phyloP scores from a whole-genome alignment of 441 rosid genomes.

The Kokia cookei region DNA sequence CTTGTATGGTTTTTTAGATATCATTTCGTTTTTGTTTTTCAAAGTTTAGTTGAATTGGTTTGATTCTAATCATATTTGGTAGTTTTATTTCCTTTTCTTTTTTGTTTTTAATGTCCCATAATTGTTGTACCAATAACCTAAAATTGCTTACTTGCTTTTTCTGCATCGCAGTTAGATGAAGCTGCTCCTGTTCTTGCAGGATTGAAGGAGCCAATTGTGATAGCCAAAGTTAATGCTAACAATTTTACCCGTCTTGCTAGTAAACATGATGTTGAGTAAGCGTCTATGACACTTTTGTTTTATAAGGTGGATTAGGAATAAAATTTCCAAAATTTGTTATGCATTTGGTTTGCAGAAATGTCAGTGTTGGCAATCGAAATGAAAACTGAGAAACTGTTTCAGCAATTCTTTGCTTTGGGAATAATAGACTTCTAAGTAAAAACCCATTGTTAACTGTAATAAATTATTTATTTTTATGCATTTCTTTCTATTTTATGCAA shows the following conservation, averaged over 20 bases:
- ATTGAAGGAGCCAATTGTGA: slow-evolving; percentile 53
- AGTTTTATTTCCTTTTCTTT: neutral
- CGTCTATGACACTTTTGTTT: neutral
- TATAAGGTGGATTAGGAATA: neutral
- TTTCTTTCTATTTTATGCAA: neutral
- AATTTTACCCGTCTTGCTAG: slow-evolving; percentile 54
- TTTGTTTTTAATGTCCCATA: neutral
- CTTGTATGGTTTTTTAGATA: neutral
- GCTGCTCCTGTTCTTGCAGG: slow-evolving; percentile 72
- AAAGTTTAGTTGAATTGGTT: neutral
- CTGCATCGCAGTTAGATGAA: slow-evolving; percentile 53
- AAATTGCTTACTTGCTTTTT: neutral
- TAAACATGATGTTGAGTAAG: slow-evolving; percentile 71
- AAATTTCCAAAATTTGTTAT: neutral
- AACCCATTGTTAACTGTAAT: neutral
- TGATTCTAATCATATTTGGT: neutral
- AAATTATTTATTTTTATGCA: neutral
- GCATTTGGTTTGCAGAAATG: neutral
- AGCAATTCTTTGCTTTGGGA: neutral
- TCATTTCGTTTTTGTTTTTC: neutral
- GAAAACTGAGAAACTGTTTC: neutral
- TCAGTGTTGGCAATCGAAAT: neutral
- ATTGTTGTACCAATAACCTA: neutral
- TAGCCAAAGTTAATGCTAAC: slow-evolving; percentile 81
- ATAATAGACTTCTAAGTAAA: neutral